Percentiles rank a stretch among this genome's conserved stretches.
Conservation (phyloP, 768 basidiomycete genomes). For the Mrakia gelida region DNA sequence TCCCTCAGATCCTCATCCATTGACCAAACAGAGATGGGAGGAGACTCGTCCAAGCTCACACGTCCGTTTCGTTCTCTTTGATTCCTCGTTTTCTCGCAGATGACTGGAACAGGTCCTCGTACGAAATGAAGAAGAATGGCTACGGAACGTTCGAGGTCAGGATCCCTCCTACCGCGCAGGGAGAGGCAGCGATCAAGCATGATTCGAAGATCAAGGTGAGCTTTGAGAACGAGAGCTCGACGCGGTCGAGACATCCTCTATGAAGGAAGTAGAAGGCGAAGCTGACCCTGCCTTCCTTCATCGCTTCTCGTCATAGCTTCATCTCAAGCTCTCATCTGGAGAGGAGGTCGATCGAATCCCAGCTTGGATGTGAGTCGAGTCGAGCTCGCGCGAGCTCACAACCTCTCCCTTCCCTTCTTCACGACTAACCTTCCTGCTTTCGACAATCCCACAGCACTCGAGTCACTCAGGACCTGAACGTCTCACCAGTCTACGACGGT, state of each 20-base stretch:
- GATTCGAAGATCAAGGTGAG: constrained; percentile 89
- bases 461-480: constrained; percentile 85
- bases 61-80: neutral
- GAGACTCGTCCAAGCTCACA: neutral
- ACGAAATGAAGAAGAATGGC: constrained; percentile 76
- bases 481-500: constrained; percentile 90
- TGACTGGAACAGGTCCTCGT: constrained; percentile 75
- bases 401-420: neutral
- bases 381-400: too few relatives aligned
- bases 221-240: constrained; percentile 9
- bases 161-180: constrained; percentile 62
- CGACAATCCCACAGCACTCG: constrained; percentile 46
- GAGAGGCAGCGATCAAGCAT: constrained; percentile 80
- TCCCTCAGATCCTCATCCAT: constrained; percentile 23
- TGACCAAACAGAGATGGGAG: neutral
- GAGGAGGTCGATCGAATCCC: constrained; percentile 85
- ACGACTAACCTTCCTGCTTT: neutral
- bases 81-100: constrained; percentile 51
- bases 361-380: constrained; percentile 66
- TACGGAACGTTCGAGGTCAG: constrained; percentile 88
- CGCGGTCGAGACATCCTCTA: neutral
- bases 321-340: constrained; percentile 76
- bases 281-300: neutral
- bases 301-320: constrained; percentile 57
- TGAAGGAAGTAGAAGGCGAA: too few relatives aligned